Evolutionary conservation across 805 yeast species (phyloP).

Genomic region (Kluyveromyces starmeri): DNA sequence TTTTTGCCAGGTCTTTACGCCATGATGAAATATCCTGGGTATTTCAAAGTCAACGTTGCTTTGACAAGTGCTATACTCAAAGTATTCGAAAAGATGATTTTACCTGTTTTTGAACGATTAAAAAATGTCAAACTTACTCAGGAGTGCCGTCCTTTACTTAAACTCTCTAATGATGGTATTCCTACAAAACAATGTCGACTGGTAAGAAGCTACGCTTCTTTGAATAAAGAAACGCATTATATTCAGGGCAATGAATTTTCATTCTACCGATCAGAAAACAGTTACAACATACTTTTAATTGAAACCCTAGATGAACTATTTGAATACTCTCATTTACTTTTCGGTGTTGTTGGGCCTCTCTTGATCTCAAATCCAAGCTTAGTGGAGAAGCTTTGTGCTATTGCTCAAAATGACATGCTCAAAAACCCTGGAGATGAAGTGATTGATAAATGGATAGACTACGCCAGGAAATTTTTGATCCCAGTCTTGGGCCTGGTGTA

Average conservation of each 20-base stretch:
- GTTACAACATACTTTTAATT: conserved; percentile 31
- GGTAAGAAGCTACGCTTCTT: not conserved
- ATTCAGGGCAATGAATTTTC: conserved; percentile 8
- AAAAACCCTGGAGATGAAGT: conserved; percentile 10
- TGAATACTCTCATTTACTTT: conserved; percentile 37
- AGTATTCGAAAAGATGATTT: conserved; percentile 39
- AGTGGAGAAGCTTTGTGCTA: conserved; percentile 50
- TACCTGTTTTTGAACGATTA: conserved; percentile 35
- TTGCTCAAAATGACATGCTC: conserved; percentile 37
- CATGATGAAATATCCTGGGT: conserved; percentile 50
- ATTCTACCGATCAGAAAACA: conserved; percentile 48
- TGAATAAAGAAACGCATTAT: not conserved
- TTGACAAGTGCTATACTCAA: conserved; percentile 40
- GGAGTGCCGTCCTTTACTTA: not conserved
- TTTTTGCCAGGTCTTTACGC: conserved; percentile 53
- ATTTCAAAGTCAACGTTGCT: conserved; percentile 46
- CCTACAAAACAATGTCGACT: conserved; percentile 3
- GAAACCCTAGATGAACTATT: conserved; percentile 37
- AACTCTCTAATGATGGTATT: conserved; percentile 3
- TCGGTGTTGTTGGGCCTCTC: conserved; percentile 48
- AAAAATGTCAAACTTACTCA: not conserved
- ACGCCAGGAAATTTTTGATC: conserved; percentile 54
- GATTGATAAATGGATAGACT: conserved; percentile 45
- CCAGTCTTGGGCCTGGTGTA: conserved; percentile 50
- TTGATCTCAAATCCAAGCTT: conserved; percentile 41